phyloP scores from a whole-genome alignment of 2,329 filamentous ascomycete genomes.

The Calonectria montana region DNA sequence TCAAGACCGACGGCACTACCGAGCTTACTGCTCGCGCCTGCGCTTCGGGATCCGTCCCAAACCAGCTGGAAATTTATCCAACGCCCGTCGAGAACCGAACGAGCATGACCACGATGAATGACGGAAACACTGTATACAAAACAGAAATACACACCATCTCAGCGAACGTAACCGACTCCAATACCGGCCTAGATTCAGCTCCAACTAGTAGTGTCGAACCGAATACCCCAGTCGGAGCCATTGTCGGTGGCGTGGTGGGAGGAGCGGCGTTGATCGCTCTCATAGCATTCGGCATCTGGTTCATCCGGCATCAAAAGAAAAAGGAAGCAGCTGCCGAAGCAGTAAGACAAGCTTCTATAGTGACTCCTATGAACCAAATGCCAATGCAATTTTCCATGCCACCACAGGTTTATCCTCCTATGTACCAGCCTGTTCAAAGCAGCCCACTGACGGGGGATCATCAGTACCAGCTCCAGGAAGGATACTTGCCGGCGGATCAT shows the following conservation, averaged over 20 bases:
- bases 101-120: not conserved
- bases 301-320: conserved; percentile 15
- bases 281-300: conserved; percentile 15
- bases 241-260: conserved; percentile 12
- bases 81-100: not conserved
- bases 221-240: not conserved
- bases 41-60: not conserved
- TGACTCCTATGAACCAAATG: not conserved
- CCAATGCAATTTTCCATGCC: not conserved
- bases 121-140: not conserved
- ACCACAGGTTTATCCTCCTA: not conserved
- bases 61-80: not conserved
- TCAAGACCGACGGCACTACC: not conserved
- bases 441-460: not conserved
- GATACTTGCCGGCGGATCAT: not conserved
- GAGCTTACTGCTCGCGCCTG: conserved; percentile 1
- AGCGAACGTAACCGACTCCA: not conserved
- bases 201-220: not conserved
- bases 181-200: not conserved
- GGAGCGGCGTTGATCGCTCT: conserved; percentile 1
- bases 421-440: not conserved
- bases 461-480: not conserved
- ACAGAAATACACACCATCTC: not conserved
- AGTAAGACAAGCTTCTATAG: not conserved
- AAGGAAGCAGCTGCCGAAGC: conserved; percentile 1